These are phyloP conservation scores for Talaromyces rugulosus DNA, from an alignment of 2,329 filamentous ascomycete species.

Conservation along the genomic window DNA sequence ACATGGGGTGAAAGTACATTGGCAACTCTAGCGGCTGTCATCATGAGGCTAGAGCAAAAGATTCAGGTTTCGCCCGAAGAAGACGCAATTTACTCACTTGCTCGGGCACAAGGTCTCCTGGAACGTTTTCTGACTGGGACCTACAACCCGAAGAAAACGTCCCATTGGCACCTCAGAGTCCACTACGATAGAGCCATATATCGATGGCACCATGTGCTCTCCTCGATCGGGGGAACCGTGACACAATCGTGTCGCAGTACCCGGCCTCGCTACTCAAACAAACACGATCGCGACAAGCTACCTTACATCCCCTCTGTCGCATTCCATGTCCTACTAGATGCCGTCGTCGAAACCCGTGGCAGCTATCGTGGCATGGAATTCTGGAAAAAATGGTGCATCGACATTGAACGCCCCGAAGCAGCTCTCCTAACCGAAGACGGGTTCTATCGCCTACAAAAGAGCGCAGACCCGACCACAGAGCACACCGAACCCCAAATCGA, in stretches of 20 bases:
- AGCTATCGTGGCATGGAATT: constrained; percentile 45
- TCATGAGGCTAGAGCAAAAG: constrained; percentile 34
- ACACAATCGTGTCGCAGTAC: constrained; percentile 22
- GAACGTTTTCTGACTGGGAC: constrained; percentile 31
- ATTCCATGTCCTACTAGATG: constrained; percentile 53
- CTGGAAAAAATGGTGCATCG: constrained; percentile 46
- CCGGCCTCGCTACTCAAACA: constrained; percentile 15
- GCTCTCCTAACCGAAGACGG: constrained; percentile 15
- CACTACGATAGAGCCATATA: constrained; percentile 28
- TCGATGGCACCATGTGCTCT: constrained; percentile 28
- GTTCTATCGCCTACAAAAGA: constrained; percentile 8
- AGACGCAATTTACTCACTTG: constrained; percentile 18
- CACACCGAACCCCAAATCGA: constrained; percentile 25
- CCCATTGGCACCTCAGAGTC: constrained; percentile 1
- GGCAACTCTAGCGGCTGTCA: constrained; percentile 32
- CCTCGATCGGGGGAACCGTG: constrained; percentile 28
- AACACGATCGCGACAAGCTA: constrained; percentile 16
- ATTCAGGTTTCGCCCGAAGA: constrained; percentile 16
- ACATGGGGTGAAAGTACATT: constrained; percentile 38
- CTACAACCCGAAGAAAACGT: constrained; percentile 23
- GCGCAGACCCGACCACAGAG: constrained; percentile 4
- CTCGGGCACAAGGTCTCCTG: constrained; percentile 28
- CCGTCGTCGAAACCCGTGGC: constrained; percentile 49
- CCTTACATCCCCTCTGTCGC: constrained; percentile 32
- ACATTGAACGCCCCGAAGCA: constrained; percentile 21